Percentiles rank a stretch among this genome's conserved stretches.
Conservation (phyloP, 2,329 filamentous ascomycete genomes). For the Arthroderma sp. region DNA sequence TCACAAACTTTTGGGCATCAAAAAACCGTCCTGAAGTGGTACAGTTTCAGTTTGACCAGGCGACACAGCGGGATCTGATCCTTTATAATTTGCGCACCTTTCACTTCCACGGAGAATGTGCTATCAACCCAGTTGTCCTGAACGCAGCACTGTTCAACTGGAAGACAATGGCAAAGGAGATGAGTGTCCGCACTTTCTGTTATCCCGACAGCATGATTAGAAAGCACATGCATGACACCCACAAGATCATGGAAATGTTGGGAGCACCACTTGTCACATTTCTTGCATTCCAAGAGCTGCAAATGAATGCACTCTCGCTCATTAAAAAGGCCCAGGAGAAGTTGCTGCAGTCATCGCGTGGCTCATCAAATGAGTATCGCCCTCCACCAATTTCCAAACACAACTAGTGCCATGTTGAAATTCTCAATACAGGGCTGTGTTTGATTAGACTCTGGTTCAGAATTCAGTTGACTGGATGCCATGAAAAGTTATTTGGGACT, state of each 20-base stretch:
- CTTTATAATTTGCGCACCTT: constrained; percentile 33
- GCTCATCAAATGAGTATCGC: constrained; percentile 7
- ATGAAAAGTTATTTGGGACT: too few species aligned
- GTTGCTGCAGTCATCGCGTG: constrained; percentile 7
- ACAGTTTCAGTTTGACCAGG: constrained; percentile 41
- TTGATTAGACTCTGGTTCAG: too few species aligned
- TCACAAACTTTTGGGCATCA: constrained; percentile 29
- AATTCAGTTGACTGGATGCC: too few species aligned
- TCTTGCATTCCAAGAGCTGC: constrained; percentile 26
- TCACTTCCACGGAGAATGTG: constrained; percentile 32
- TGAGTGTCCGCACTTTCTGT: constrained; percentile 40
- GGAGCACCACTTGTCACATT: constrained; percentile 29
- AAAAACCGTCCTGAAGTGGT: constrained; percentile 37
- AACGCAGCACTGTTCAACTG: constrained; percentile 38
- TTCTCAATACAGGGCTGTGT: too few species aligned
- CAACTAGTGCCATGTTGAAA: too few species aligned
- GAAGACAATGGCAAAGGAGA: constrained; percentile 34
- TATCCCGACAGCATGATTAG: constrained; percentile 36
- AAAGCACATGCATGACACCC: constrained; percentile 37
- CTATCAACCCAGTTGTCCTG: constrained; percentile 26
- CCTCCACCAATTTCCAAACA: constrained; percentile 2
- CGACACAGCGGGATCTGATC: constrained; percentile 37
- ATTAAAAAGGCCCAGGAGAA: constrained; percentile 22
- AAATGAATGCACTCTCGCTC: constrained; percentile 19
- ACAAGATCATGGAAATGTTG: constrained; percentile 38